Conservation (phyloP, 257 asterid species). For the Nicotiana obtusifolia region DNA sequence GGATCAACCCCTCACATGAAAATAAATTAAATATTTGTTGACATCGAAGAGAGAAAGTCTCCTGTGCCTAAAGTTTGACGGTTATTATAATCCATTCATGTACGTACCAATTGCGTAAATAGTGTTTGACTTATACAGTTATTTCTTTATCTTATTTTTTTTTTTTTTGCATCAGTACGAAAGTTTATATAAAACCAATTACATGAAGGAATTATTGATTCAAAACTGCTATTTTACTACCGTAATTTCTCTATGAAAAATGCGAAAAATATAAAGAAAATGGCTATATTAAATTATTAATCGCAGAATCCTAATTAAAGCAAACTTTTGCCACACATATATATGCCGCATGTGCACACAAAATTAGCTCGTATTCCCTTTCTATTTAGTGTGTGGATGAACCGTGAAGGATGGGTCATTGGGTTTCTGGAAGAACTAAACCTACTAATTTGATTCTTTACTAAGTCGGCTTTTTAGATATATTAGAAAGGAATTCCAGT, state of each 20-base stretch:
- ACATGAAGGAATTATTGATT: background rate
- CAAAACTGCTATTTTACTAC: too few species aligned
- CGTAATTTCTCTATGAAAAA: background rate
- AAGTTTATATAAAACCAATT: background rate
- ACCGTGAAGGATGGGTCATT: background rate
- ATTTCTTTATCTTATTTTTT: background rate
- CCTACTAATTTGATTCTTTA: background rate
- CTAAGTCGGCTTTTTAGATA: too few species aligned
- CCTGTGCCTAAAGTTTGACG: background rate
- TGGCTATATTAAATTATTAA: too few species aligned
- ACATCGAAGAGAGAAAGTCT: too few species aligned
- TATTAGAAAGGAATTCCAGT: too few species aligned
- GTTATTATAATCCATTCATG: too few species aligned
- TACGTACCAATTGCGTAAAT: background rate
- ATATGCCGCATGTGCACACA: too few species aligned
- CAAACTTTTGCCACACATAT: too few species aligned
- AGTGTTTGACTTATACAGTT: background rate
- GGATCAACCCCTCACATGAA: too few species aligned
- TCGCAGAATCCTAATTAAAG: background rate
- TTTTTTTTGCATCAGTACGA: background rate
- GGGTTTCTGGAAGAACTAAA: background rate
- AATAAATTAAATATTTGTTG: too few species aligned
- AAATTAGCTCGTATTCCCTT: too few species aligned
- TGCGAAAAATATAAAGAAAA: background rate
- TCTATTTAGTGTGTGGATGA: background rate